Percentiles rank a stretch among this genome's conserved stretches.
Conservation (phyloP, 441 rosid genomes). For the Aleurites moluccanus region DNA sequence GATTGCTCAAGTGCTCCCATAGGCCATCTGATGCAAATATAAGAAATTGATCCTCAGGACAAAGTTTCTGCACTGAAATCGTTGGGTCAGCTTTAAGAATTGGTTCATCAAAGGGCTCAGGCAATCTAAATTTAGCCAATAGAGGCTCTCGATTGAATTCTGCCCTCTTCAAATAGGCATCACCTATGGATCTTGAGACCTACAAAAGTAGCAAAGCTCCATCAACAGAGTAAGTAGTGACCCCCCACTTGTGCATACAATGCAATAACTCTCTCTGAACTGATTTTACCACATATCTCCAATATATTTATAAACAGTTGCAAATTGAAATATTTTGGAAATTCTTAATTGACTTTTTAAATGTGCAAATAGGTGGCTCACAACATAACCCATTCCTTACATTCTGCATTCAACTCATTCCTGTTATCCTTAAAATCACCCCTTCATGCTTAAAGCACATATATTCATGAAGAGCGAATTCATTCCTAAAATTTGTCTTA, state of each 20-base stretch:
- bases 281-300: background rate
- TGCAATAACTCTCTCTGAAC: background rate
- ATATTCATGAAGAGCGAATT: background rate
- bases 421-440: background rate
- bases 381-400: background rate
- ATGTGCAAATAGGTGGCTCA: background rate
- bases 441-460: background rate
- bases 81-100: slow-evolving; percentile 86
- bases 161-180: slow-evolving; percentile 79
- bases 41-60: slow-evolving; percentile 78
- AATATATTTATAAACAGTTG: background rate
- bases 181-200: slow-evolving; percentile 92
- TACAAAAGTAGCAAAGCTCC: slow-evolving; percentile 27
- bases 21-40: slow-evolving; percentile 96
- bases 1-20: slow-evolving; percentile 94
- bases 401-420: background rate
- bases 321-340: background rate
- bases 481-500: background rate
- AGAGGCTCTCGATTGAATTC: slow-evolving; percentile 86
- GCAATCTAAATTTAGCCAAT: slow-evolving; percentile 69
- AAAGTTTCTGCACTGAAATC: slow-evolving; percentile 60
- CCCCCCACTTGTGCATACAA: background rate
- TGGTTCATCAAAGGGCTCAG: slow-evolving; percentile 68
- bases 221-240: slow-evolving; percentile 7
- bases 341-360: background rate